Evolutionary conservation across 2,329 filamentous ascomycete species (phyloP).

Genomic region (Scorias spongiosa): DNA sequence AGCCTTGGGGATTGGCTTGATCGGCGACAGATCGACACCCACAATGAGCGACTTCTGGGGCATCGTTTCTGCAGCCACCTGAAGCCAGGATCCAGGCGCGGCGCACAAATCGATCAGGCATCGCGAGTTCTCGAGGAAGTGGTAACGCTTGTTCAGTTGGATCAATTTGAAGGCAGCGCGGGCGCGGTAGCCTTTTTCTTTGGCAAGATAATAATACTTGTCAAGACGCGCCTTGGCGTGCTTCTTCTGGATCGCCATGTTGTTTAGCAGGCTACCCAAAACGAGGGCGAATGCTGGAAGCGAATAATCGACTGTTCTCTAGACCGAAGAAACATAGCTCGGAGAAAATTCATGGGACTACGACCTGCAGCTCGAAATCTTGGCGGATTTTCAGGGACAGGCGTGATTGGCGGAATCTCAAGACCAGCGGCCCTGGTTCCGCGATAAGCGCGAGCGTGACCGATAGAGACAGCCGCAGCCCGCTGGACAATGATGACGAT

Average conservation of each 20-base stretch:
- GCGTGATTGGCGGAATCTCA: no score
- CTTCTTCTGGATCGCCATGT: conserved; percentile 96
- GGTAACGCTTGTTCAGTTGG: conserved; percentile 98
- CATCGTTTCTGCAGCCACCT: conserved; percentile 93
- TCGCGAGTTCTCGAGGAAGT: conserved; percentile 91
- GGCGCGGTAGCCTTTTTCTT: conserved; percentile 94
- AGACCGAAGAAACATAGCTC: no score
- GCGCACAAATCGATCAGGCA: conserved; percentile 95
- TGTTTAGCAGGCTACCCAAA: not conserved
- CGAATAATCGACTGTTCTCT: no score
- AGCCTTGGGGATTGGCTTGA: conserved; percentile 85
- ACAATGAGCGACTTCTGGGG: conserved; percentile 78
- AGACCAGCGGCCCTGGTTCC: no score
- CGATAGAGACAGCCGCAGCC: no score
- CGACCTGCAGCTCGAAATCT: no score
- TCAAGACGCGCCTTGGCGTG: conserved; percentile 96
- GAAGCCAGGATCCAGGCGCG: conserved; percentile 91
- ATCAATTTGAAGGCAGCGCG: conserved; percentile 96
- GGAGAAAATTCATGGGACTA: no score
- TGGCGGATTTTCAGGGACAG: no score
- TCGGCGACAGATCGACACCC: conserved; percentile 85
- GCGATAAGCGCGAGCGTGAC: no score
- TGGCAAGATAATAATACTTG: conserved; percentile 97
- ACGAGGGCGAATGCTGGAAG: not conserved
- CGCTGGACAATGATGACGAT: no score